These are phyloP conservation scores for Iris macrosiphon DNA, from an alignment of 106 monocot genomes.

Conservation along the genomic window DNA sequence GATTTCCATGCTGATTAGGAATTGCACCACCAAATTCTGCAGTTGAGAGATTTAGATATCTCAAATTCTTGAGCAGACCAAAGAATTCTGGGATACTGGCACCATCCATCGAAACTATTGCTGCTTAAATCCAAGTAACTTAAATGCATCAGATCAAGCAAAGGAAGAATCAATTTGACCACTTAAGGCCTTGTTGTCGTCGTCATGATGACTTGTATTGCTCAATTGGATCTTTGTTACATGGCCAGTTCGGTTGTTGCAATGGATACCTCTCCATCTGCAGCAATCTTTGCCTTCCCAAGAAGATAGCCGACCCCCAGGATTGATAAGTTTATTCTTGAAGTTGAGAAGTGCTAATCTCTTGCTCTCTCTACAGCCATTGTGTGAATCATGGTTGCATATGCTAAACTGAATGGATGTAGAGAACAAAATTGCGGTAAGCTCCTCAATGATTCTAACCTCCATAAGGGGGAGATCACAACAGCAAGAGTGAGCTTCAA, in stretches of 20 bases:
- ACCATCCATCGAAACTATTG: constrained; percentile 12
- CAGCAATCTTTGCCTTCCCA: constrained; percentile 24
- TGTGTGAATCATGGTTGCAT: too few species aligned
- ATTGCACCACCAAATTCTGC: not conserved
- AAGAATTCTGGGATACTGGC: constrained; percentile 13
- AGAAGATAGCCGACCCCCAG: not conserved
- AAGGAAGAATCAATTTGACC: constrained; percentile 12
- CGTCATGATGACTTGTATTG: not conserved
- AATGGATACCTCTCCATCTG: constrained; percentile 12
- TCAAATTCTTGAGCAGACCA: constrained; percentile 12
- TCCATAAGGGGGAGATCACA: too few species aligned
- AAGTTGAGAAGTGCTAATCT: constrained; percentile 15
- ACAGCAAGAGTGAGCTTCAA: too few species aligned
- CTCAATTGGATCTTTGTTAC: constrained; percentile 16
- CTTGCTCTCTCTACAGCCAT: constrained; percentile 6
- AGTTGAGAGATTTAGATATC: constrained; percentile 28
- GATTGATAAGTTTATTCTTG: constrained; percentile 1
- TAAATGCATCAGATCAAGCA: constrained; percentile 11
- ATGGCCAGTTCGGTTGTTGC: constrained; percentile 9
- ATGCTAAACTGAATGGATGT: too few species aligned
- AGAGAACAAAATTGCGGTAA: too few species aligned
- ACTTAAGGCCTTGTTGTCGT: not conserved
- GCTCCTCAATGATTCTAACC: too few species aligned
- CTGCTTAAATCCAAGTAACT: constrained; percentile 17
- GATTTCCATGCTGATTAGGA: constrained; percentile 29